Conservation (phyloP, 768 basidiomycete genomes). For the Zangia roseola region DNA sequence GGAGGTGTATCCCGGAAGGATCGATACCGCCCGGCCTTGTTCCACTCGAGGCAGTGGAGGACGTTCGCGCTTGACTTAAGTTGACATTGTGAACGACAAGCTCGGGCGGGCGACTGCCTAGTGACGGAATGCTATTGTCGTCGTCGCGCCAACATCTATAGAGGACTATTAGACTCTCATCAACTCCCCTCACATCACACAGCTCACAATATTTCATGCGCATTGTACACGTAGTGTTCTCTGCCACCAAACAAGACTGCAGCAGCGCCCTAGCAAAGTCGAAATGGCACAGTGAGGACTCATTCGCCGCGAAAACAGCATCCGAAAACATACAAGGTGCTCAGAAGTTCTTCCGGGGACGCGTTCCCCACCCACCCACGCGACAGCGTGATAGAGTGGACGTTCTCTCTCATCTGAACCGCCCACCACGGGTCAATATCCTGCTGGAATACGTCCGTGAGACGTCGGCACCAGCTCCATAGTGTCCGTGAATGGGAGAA, state of each 20-base stretch:
- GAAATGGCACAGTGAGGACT: not conserved
- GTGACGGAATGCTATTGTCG: not conserved
- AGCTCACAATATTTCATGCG: conserved; percentile 6
- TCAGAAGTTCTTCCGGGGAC: conserved; percentile 1
- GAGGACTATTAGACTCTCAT: not conserved
- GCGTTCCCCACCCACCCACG: not conserved
- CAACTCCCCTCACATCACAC: too few species aligned
- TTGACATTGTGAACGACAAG: not conserved
- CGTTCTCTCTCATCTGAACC: conserved; percentile 1
- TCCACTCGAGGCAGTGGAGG: not conserved
- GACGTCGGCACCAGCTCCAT: conserved; percentile 5
- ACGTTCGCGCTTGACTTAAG: not conserved
- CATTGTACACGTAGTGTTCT: conserved; percentile 1
- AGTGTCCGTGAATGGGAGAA: conserved; percentile 5
- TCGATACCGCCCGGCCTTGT: not conserved
- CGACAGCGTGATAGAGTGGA: not conserved
- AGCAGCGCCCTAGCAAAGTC: not conserved
- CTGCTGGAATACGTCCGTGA: conserved; percentile 1
- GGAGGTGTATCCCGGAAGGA: not conserved
- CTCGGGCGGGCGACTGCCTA: not conserved
- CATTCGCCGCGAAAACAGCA: not conserved
- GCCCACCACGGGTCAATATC: not conserved
- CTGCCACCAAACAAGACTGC: not conserved
- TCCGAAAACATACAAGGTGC: conserved; percentile 2
- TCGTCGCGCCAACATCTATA: conserved; percentile 1